Base-by-base conservation (phyloP, 805 yeast species). In the Metschnikowia lochheadii region DNA sequence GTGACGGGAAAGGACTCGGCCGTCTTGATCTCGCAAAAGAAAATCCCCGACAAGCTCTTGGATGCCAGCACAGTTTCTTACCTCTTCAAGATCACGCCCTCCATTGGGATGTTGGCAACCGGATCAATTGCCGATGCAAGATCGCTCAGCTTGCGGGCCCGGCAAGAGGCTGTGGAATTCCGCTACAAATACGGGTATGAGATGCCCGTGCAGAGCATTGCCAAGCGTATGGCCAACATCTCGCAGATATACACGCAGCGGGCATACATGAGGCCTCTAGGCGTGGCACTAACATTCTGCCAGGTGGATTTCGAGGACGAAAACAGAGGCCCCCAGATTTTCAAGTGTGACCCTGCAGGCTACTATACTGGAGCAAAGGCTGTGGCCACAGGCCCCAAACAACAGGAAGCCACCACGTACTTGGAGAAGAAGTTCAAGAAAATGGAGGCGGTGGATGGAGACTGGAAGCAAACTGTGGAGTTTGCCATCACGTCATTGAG, bases 231-330 rank as follows among this genome's bases (percentile, higher is more conserved):
- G 87, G 98, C 98, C 49, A 94, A 94, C 67, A 73, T 90, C 64
- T 87, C 96, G 45, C 99, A 94, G 75, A 82, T 94, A 55, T 94
- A 90, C 70, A 94, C 99, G 39, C 99, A 94, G 72, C 81, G 97
- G 65, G 98, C 98, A 10, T 92, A 92, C 70, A 94, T 94, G 98
- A 83, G 99, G 70, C 99, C 99, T 23, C 77, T 90, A 58, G 99
- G 99, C 36, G 97, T 92, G 52, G 89, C 96, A 29, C 78, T 90
- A 64, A 89, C 97, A 23, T 85, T 92, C 63, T 79, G 90, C 51
- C 82, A 95, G 41, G 84, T 87, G 50, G 77, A 72, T 49, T 61
- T 63, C 36, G 77, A 72, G 51, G 97, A 90, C 68, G 97, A 89
- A 64, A 95, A 85, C 69, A 68, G 75, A 48, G 99, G 98, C 1